A percentile compares a stretch with the other conserved stretches of the same genome.
Conservation (phyloP, 345 rosid species). For the Passiflora organensis region DNA sequence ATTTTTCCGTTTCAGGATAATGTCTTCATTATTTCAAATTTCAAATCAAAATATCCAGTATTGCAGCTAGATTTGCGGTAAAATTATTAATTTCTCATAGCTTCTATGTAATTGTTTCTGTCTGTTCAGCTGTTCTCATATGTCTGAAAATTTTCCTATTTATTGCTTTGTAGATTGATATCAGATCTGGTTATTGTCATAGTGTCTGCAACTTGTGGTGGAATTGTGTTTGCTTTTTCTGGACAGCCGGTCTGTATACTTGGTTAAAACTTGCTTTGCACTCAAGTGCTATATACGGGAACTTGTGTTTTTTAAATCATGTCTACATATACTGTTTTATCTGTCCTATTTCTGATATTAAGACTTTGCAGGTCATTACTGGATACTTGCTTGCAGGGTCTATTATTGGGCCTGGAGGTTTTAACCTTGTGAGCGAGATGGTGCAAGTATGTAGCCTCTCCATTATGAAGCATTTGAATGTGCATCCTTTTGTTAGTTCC, state of each 20-base stretch:
- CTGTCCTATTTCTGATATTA: conserved; percentile 3
- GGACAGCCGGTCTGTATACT: conserved; percentile 81
- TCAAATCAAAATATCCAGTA: conserved; percentile 90
- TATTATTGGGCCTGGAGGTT: conserved; percentile 90
- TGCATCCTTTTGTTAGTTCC: neutral
- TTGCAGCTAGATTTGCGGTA: conserved; percentile 92
- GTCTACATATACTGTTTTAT: neutral
- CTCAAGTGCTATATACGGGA: too few species aligned
- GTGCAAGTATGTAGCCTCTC: conserved; percentile 70
- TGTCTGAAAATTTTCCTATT: conserved; percentile 3
- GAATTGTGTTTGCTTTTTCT: conserved; percentile 98
- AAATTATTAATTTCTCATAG: conserved; percentile 3
- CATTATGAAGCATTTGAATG: neutral
- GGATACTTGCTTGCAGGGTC: conserved; percentile 94
- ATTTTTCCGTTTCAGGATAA: conserved; percentile 57
- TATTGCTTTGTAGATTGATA: conserved; percentile 62
- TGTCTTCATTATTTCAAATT: conserved; percentile 91
- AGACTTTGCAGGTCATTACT: conserved; percentile 72
- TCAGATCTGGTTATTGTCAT: conserved; percentile 95
- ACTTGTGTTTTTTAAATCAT: too few species aligned
- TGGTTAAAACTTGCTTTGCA: conserved; percentile 21
- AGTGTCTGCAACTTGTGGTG: conserved; percentile 98
- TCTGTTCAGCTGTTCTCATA: conserved; percentile 9
- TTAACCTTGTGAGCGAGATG: conserved; percentile 91
- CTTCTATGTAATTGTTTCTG: neutral